Base-by-base conservation (phyloP, 352 stramenopile species). In the Pythium brassicae region DNA sequence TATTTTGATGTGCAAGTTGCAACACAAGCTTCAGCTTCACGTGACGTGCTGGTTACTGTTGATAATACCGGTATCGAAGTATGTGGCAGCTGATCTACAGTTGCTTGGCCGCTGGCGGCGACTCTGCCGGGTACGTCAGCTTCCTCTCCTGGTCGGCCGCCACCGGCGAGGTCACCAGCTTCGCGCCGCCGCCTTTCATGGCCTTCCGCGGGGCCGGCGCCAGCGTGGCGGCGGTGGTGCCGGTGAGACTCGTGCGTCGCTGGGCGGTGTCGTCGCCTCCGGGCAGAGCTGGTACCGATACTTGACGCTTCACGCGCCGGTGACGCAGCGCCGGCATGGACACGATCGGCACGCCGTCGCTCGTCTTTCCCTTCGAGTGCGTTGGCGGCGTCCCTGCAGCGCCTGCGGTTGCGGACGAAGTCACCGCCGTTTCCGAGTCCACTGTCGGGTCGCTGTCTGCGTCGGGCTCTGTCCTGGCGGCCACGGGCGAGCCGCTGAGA, bases 91-190 rank as follows among this genome's bases (percentile, higher is more conserved):
- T 12, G 17, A 25, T 8, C 9, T 45, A 45, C 19, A 17, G 39
- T 20, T 43, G 55, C 39, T 56, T 55, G 9, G 43, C 15, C 3
- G 26, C 22, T 12, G 43, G 25, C 26, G 43, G 25, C 26, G 26
- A 25, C 27, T 57, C 52, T 23, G 50, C 50, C 11, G 44, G 23
- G 17, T 60, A 59, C 20, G 50, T 27, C 29, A 65, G 59, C 26
- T 67, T 71, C 19, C 47, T 48, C 19, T 48, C 54, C 22, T 63
- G 27, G 17, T 68, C 61, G 37, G 76, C 55, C 32, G 66, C 69
- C 47, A 81, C 55, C 1, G 71, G 73, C 1, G 71, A 81, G 35
- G 77, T 77, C 10, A 78, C 64, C 43, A 81, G 23, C 45, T 78
- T 75, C n/a, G 71, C 32, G 5, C 69, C 32, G 5, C 69, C 53